phyloP scores from a whole-genome alignment of 2,329 filamentous ascomycete genomes.

The Sarocladium kiliense region DNA sequence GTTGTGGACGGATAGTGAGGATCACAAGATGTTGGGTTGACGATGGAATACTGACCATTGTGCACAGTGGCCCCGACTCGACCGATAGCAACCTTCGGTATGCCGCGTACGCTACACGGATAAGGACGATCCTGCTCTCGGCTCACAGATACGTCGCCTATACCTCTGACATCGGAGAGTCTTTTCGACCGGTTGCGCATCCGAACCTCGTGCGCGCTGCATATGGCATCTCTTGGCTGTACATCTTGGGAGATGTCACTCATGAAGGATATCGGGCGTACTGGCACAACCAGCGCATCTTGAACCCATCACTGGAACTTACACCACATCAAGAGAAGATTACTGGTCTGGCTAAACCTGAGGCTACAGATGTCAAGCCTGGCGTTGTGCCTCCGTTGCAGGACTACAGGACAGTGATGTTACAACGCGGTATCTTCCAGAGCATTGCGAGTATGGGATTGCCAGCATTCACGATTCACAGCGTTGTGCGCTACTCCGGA shows the following conservation, averaged over 20 bases:
- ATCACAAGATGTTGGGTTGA: too few species aligned
- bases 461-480: conserved; percentile 90
- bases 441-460: conserved; percentile 87
- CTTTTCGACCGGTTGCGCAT: conserved; percentile 88
- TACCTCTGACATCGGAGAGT: conserved; percentile 93
- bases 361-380: conserved; percentile 22
- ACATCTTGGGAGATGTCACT: conserved; percentile 82
- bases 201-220: conserved; percentile 74
- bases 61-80: conserved; percentile 53
- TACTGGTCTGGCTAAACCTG: conserved; percentile 33
- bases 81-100: conserved; percentile 86
- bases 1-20: conserved; percentile 75
- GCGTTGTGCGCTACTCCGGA: conserved; percentile 84
- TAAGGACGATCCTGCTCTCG: conserved; percentile 81
- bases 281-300: conserved; percentile 70
- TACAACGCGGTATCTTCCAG: conserved; percentile 86
- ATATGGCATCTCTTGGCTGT: conserved; percentile 89
- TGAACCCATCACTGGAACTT: conserved; percentile 62
- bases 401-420: conserved; percentile 88
- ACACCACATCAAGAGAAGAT: conserved; percentile 43
- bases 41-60: too few species aligned
- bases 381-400: conserved; percentile 65
- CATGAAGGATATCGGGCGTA: conserved; percentile 97
- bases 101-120: conserved; percentile 81
- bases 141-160: conserved; percentile 97